A percentile compares a stretch with the other conserved stretches of the same genome.
phyloP scores from a whole-genome alignment of 345 rosid species.

The Cochlearia excelsa region DNA sequence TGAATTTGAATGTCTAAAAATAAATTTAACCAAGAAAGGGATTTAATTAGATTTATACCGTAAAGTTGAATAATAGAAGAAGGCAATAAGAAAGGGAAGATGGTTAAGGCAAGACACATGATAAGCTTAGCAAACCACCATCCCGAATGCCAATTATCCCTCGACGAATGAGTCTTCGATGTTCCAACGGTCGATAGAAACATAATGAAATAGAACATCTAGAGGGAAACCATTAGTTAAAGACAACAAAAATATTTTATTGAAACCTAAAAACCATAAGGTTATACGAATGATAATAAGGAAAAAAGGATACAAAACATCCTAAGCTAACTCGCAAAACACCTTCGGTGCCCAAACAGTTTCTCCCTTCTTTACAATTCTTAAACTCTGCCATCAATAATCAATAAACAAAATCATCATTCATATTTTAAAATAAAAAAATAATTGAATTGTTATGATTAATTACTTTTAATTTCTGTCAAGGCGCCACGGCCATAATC shows the following conservation, averaged over 20 bases:
- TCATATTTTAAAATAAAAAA: neutral
- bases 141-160: constrained; percentile 90
- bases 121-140: constrained; percentile 77
- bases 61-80: constrained; percentile 61
- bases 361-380: constrained; percentile 57
- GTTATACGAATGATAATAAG: neutral
- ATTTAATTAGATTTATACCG: constrained; percentile 42
- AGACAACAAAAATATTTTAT: too few relatives aligned
- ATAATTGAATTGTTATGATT: too few relatives aligned
- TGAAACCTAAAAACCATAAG: constrained; percentile 35
- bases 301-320: constrained; percentile 77
- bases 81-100: constrained; percentile 67
- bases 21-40: too few relatives aligned
- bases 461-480: constrained; percentile 64
- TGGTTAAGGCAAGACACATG: constrained; percentile 52
- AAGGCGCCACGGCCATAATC: constrained; percentile 69
- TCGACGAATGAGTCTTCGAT: constrained; percentile 49
- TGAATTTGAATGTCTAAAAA: too few relatives aligned
- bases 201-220: constrained; percentile 72
- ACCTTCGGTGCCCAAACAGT: constrained; percentile 87
- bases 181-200: constrained; percentile 67
- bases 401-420: constrained; percentile 19
- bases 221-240: neutral
- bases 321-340: constrained; percentile 94
- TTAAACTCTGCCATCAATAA: constrained; percentile 55